A percentile compares a stretch with the other conserved stretches of the same genome.
phyloP scores from a whole-genome alignment of 257 asterid species.

The Salvia rosmarinus region DNA sequence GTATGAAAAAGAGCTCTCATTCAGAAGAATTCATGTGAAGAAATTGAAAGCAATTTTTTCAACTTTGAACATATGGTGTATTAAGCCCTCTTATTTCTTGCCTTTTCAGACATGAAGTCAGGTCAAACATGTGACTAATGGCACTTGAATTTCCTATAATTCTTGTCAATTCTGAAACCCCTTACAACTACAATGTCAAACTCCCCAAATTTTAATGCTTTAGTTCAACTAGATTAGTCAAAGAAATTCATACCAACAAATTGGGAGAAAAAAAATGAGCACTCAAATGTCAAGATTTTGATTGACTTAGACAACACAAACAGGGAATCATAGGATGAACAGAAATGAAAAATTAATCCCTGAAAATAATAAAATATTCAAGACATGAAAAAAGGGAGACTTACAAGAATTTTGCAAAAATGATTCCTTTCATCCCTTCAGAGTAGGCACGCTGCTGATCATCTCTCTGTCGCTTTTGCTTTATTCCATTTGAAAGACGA shows the following conservation, averaged over 20 bases:
- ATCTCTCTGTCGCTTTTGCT: neutral
- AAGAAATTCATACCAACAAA: neutral
- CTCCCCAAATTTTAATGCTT: slow-evolving; percentile 13
- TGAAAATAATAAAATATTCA: neutral
- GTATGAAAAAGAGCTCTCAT: slow-evolving; percentile 31
- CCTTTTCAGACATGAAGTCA: slow-evolving; percentile 45
- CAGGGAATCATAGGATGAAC: neutral
- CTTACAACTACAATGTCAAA: slow-evolving; percentile 29
- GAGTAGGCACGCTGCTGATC: slow-evolving; percentile 20
- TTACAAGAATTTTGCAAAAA: slow-evolving; percentile 31
- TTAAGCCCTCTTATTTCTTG: slow-evolving; percentile 24
- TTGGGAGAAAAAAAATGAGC: neutral
- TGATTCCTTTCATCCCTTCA: neutral
- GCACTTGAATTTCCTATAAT: slow-evolving; percentile 36
- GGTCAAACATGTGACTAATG: slow-evolving; percentile 67
- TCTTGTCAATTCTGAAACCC: slow-evolving; percentile 42
- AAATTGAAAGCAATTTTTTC: slow-evolving; percentile 34
- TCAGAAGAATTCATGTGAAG: slow-evolving; percentile 69
- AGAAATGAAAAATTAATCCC: neutral
- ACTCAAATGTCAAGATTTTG: slow-evolving; percentile 21
- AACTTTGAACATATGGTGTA: slow-evolving; percentile 39
- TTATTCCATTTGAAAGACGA: neutral
- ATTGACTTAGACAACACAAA: slow-evolving; percentile 13
- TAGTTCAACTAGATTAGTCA: slow-evolving; percentile 47
- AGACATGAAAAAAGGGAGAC: slow-evolving; percentile 23